A percentile compares a stretch with the other conserved stretches of the same genome.
Evolutionary conservation across 495 filamentous ascomycete species (phyloP).

Genomic region (Hypoxylon trugodes): DNA sequence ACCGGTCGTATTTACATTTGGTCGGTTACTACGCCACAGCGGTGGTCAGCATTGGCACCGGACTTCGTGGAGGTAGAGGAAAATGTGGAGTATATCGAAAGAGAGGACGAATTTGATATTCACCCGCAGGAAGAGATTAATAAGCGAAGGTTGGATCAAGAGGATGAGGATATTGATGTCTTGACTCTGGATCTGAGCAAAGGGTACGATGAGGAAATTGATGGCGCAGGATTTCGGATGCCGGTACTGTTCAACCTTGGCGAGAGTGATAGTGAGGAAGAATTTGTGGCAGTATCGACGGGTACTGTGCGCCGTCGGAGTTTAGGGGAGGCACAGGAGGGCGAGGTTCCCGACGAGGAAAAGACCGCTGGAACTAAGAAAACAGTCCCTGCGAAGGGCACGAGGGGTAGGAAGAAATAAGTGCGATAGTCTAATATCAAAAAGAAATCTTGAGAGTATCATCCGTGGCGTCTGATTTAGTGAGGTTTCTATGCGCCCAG

Average conservation of each 20-base stretch:
- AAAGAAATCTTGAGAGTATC: no score
- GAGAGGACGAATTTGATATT: constrained; percentile 97
- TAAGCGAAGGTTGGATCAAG: constrained; percentile 84
- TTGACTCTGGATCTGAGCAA: constrained; percentile 75
- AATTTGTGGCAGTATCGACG: constrained; percentile 83
- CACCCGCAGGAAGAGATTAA: constrained; percentile 95
- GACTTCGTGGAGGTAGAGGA: constrained; percentile 98
- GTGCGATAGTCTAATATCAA: neutral
- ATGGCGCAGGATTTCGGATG: constrained; percentile 72
- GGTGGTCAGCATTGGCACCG: constrained; percentile 95
- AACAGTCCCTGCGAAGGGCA: constrained; percentile 28
- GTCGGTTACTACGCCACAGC: constrained; percentile 90
- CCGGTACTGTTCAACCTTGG: constrained; percentile 85
- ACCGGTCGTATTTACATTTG: constrained; percentile 90
- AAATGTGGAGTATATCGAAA: constrained; percentile 94
- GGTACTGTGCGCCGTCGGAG: constrained; percentile 85
- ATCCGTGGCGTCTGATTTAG: no score
- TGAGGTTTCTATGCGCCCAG: no score
- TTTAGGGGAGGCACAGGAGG: constrained; percentile 53
- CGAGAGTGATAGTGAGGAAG: constrained; percentile 81
- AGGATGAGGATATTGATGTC: constrained; percentile 88
- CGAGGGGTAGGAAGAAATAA: constrained; percentile 44
- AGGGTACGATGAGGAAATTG: constrained; percentile 63
- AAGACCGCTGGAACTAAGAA: constrained; percentile 46
- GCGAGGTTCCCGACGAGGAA: constrained; percentile 51